Base-by-base conservation (phyloP, 495 filamentous ascomycete genomes). In the Aspergillus biplanus region DNA sequence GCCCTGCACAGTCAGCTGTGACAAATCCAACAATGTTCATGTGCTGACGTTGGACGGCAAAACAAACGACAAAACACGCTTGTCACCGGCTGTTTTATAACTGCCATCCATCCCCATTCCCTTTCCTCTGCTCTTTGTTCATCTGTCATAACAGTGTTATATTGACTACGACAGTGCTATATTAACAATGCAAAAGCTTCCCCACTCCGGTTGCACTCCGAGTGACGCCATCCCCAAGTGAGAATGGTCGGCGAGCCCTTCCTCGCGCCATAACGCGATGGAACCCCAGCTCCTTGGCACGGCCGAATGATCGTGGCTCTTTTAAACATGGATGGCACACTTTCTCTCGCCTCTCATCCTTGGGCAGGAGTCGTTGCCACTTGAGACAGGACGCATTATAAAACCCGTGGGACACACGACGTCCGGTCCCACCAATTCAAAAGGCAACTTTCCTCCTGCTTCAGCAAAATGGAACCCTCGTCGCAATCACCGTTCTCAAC, bases 41-140 rank as follows among this genome's bases (percentile, higher is more conserved):
- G 18, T 9, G 47, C 16, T 49, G 21, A 12, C 27, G 47, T 21
- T 49, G 46, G 46, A 49, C 27, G 46, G 8, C 49, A 56, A 35
- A 35, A 39, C 6, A 33, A 3, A 39, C 13, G 37, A 39, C 37
- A 39, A 39, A 39, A 39, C 33, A 5, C 33, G 9, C 52, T 55
- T 55, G 53, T 56, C 34, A n/a, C 53, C 7, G 13, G 18, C 53
- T 18, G 33, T 56, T 56, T 56, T 56, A 39, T 56, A 56, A 54
- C 52, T 4, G 52, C 31, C 33, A 54, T 54, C 53, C 53, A 16
- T 56, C 33, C n/a, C 53, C 35, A 37, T 21, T 18, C 33, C 52
- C 13, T 32, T n/a, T 34, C 31, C 7, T 13, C 13, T 9, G 8
- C 37, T 13, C 13, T 39, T 39, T 39, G 7, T 39, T 39, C 37